Evolutionary conservation across 345 rosid genomes (phyloP), one percentile per base, ranked within the genome.

Genomic region (Linum trigynum): DNA sequence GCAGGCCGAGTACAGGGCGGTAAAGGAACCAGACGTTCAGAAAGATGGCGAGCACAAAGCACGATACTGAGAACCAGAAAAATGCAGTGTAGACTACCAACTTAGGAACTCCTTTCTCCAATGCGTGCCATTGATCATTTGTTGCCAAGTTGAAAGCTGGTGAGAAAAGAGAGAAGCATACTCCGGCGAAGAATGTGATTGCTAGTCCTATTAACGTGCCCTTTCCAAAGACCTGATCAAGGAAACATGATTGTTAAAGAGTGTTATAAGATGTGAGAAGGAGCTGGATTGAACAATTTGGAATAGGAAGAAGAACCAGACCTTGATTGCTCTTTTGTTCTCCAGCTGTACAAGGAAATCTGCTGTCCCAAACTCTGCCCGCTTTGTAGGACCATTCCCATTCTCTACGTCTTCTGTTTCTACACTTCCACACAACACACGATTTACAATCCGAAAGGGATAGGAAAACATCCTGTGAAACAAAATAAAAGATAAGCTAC

Each of bases 101-200:
- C 38, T 87, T 79, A 9, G 92, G 86, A 51, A 87, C 92, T 32
- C 95, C 92, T 68, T 80, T 40, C 60, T 84, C 79, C 75, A 91
- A 78, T 5, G 95, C 74, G 66, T 84, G 73, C 89, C 90, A 89
- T 64, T 92, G 92, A 78, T 92, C 95, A 40, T 89, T 92, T 66
- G 92, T 83, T 0, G 98, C 90, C 75, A 89, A 77, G 82, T 87
- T 92, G 67, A 92, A 82, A 57, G 96, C 90, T 3, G 96, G 98
- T 16, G 96, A 87, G 83, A 85, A 87, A n/a, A 91, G 78, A 45
- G 95, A 89, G 73, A 89, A 83, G 78, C 89, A 87, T 53, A 81
- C 39, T 5, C 96, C 94, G 9, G 94, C 92, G 64, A 83, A 86
- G 81, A 88, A 82, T 9, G 88, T 82, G 66, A 85, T 74, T 38